Base-by-base conservation (phyloP, 2,329 filamentous ascomycete genomes). In the Microthyrium microscopicum region DNA sequence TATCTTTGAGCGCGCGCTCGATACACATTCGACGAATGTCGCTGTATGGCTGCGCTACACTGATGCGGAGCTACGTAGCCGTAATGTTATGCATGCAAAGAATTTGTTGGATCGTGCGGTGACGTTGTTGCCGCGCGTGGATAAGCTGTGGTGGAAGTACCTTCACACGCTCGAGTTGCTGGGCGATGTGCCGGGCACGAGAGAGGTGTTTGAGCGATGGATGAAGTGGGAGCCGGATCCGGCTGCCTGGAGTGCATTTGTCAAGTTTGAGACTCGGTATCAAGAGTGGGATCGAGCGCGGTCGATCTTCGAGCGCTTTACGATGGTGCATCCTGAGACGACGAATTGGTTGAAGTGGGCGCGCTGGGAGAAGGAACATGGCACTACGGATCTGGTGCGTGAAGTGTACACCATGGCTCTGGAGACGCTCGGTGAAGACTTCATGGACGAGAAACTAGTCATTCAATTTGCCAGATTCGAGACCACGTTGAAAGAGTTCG, bases 91-190 rank as follows among this genome's bases (percentile, higher is more conserved):
- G 53, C 87, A 95, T 66, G 85, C 89, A 21, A 68, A 89, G 38
- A 98, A 98, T 52, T 58, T 98, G 33, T 70, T 98, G 33, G 89
- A 98, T 53, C 77, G 89, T 35, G 85, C 89, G n/a, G 82, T 95
- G 34, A 84, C 84, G 1, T 81, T 91, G 36, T 62, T 94, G 25
- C 89, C 89, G 4, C 68, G 89, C 37, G 72, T 95, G 26, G 84
- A 95, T 53, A 95, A 95, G 64, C 62, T 98, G 21, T 98, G 89
- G 89, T 98, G 93, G 64, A 95, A 95, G 55, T 98, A 94, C 62
- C 83, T 92, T 18, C 93, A 92, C 54, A 91, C 93, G 78, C 87
- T 95, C 61, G 89, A 98, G 66, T 95, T 87, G 58, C 68, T 98
- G 35, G 84, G 84, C 5, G 94, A 98, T 48, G 76, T 98, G 31